Conservation (phyloP, 139 green algal genomes). For the Coelastrella sp. region DNA sequence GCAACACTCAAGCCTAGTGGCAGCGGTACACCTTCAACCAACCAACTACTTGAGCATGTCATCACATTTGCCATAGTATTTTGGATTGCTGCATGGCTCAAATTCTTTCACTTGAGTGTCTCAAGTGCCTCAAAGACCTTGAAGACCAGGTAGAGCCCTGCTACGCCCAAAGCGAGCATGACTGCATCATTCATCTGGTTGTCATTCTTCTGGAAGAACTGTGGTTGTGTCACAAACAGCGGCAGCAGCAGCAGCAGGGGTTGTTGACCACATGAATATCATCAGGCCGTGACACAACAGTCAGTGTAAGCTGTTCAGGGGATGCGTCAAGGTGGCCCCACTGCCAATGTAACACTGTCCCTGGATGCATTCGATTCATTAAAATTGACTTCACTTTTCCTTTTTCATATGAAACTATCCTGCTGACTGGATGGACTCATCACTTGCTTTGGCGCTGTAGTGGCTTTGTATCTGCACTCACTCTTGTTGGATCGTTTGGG, state of each 20-base stretch:
- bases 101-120: constrained; percentile 13
- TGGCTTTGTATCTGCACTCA: background rate
- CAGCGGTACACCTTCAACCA: too few species aligned
- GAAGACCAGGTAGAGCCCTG: constrained; percentile 55
- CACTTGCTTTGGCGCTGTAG: background rate
- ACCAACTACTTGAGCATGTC: too few species aligned
- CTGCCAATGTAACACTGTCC: too few species aligned
- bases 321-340: too few species aligned
- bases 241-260: background rate
- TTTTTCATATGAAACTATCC: background rate
- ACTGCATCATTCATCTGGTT: constrained; percentile 44
- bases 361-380: background rate
- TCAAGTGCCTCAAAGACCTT: constrained; percentile 54
- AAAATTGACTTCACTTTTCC: background rate
- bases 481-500: constrained; percentile 41
- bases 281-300: too few species aligned
- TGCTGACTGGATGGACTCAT: background rate
- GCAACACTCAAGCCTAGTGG: too few species aligned
- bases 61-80: too few species aligned
- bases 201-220: constrained; percentile 54
- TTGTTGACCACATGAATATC: too few species aligned
- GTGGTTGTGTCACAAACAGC: background rate
- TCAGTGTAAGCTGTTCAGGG: too few species aligned
- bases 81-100: too few species aligned
- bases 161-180: constrained; percentile 35